Percentiles rank a stretch among this genome's conserved stretches.
Evolutionary conservation across 768 basidiomycete species (phyloP).

Genomic region (Pulveroboletus sp.): DNA sequence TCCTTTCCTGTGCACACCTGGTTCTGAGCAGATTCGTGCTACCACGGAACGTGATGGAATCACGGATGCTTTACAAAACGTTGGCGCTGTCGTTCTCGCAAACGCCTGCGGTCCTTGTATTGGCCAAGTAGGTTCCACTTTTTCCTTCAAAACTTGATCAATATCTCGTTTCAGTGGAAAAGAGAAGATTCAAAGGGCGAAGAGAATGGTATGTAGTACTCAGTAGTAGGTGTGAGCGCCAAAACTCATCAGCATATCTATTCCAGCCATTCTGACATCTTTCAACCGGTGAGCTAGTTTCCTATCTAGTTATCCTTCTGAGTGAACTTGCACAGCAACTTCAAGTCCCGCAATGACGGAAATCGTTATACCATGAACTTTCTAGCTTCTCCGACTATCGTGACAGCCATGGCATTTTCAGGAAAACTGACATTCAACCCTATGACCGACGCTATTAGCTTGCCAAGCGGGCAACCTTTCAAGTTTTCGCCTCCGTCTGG

Average conservation of each 20-base stretch:
- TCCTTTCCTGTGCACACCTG: slow-evolving; percentile 84
- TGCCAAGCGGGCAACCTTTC: slow-evolving; percentile 73
- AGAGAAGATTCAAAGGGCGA: slow-evolving; percentile 81
- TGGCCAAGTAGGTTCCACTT: slow-evolving; percentile 60
- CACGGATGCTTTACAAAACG: slow-evolving; percentile 72
- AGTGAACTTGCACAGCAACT: slow-evolving; percentile 43
- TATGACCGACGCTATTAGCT: slow-evolving; percentile 62
- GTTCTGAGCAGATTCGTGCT: slow-evolving; percentile 94
- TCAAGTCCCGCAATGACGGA: slow-evolving; percentile 96
- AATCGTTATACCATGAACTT: slow-evolving; percentile 96
- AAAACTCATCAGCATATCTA: slow-evolving; percentile 1
- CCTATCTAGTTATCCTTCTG: not conserved
- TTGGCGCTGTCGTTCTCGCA: slow-evolving; percentile 92
- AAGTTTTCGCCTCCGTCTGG: slow-evolving; percentile 82
- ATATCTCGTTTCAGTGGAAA: slow-evolving; percentile 65
- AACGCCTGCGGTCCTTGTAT: slow-evolving; percentile 99
- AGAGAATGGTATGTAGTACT: slow-evolving; percentile 68
- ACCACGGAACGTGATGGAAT: slow-evolving; percentile 95
- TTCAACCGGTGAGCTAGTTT: slow-evolving; percentile 74
- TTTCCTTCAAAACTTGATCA: slow-evolving; percentile 1
- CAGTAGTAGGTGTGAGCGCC: not conserved
- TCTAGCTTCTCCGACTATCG: slow-evolving; percentile 92
- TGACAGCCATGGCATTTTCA: slow-evolving; percentile 96
- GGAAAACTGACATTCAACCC: slow-evolving; percentile 95
- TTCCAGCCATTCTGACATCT: slow-evolving; percentile 85